These are phyloP conservation scores for Talaromyces islandicus DNA, from an alignment of 2,329 filamentous ascomycete species.

Conservation along the genomic window DNA sequence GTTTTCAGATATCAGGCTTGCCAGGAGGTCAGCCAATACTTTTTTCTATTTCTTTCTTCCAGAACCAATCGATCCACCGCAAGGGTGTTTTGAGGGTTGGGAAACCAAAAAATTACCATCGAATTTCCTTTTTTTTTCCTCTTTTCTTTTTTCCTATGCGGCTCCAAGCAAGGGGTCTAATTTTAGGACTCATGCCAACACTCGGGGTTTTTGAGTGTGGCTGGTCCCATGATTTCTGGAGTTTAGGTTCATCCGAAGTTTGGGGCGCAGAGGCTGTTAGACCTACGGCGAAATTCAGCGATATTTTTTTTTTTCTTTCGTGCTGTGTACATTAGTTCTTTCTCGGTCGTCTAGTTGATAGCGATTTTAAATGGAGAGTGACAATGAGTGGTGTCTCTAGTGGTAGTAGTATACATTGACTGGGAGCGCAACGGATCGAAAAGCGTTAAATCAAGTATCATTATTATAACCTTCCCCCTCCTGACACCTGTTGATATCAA, in stretches of 20 bases:
- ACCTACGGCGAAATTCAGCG: slow-evolving; percentile 7
- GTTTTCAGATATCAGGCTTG: neutral
- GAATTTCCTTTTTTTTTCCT: neutral
- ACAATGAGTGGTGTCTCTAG: neutral
- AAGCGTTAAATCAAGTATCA: neutral
- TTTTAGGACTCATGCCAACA: neutral
- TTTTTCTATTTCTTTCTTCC: neutral
- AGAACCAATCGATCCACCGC: neutral
- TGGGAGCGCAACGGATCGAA: too few relatives aligned
- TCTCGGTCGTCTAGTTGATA: neutral
- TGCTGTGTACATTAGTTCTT: slow-evolving; percentile 8
- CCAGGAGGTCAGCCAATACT: neutral
- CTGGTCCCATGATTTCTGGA: neutral
- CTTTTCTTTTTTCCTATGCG: too few relatives aligned
- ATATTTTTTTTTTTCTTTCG: neutral
- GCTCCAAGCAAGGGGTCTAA: neutral
- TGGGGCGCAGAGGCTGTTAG: slow-evolving; percentile 6
- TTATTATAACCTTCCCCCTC: neutral
- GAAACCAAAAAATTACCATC: neutral
- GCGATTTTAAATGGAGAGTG: neutral
- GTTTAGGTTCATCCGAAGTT: slow-evolving; percentile 3
- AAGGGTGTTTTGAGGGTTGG: neutral
- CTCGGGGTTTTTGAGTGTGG: neutral
- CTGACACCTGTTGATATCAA: neutral
- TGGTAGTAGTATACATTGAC: neutral